Conservation (phyloP, 495 filamentous ascomycete genomes). For the Rusavskia elegans region DNA sequence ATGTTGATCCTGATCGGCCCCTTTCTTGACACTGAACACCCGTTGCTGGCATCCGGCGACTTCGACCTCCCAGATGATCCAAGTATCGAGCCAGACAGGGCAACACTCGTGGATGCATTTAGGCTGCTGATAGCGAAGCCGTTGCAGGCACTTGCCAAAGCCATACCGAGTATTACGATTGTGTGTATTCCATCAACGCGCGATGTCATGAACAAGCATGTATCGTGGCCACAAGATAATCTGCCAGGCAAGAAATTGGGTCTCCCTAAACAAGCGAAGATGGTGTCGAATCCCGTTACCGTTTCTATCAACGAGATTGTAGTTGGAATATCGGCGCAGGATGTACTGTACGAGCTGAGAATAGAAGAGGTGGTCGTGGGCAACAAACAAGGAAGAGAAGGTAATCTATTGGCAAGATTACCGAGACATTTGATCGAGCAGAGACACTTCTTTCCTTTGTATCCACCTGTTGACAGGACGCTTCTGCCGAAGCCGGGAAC, state of each 20-base stretch:
- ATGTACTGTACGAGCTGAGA: slow-evolving; percentile 64
- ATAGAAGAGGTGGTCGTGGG: slow-evolving; percentile 55
- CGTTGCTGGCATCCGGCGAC: slow-evolving; percentile 72
- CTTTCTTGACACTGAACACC: slow-evolving; percentile 83
- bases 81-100: slow-evolving; percentile 53
- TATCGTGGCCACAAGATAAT: slow-evolving; percentile 80
- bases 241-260: slow-evolving; percentile 49
- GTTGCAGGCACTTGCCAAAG: slow-evolving; percentile 44
- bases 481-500: slow-evolving; percentile 45
- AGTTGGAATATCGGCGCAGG: slow-evolving; percentile 65
- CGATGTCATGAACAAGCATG: slow-evolving; percentile 69
- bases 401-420: slow-evolving; percentile 47
- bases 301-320: slow-evolving; percentile 72
- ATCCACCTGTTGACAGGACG: slow-evolving; percentile 55
- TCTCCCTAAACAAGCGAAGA: slow-evolving; percentile 54
- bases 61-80: slow-evolving; percentile 72
- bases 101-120: slow-evolving; percentile 71
- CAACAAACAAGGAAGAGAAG: slow-evolving; percentile 27
- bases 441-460: slow-evolving; percentile 77
- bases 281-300: slow-evolving; percentile 79
- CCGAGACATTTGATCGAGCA: slow-evolving; percentile 69
- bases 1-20: slow-evolving; percentile 71
- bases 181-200: slow-evolving; percentile 73
- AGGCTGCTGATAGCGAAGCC: slow-evolving; percentile 56
- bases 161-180: slow-evolving; percentile 62